Evolutionary conservation across 495 filamentous ascomycete genomes (phyloP).

Genomic region (Aspergillus sclerotioniger): DNA sequence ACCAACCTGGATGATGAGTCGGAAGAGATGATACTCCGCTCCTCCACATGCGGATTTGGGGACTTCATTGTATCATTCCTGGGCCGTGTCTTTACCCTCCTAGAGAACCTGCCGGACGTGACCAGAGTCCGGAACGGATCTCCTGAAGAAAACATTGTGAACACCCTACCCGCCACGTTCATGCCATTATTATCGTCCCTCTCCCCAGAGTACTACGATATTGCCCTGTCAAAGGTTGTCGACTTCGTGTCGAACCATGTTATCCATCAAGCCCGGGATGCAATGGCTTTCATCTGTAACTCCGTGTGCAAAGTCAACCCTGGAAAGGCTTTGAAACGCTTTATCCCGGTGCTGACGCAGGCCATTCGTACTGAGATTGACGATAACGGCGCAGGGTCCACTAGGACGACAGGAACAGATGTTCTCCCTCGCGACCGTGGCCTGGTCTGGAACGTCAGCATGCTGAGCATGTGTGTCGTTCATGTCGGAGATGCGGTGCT

Average conservation of each 20-base stretch:
- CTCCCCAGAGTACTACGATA: constrained; percentile 91
- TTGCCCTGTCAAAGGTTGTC: constrained; percentile 85
- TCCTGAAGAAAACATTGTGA: constrained; percentile 95
- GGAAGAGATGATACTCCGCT: constrained; percentile 88
- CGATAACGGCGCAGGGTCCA: constrained; percentile 94
- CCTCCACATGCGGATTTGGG: constrained; percentile 88
- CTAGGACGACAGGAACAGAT: constrained; percentile 87
- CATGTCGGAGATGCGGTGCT: constrained; percentile 90
- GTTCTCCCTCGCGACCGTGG: constrained; percentile 89
- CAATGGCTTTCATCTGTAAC: constrained; percentile 98
- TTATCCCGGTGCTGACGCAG: constrained; percentile 83
- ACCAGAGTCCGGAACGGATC: constrained; percentile 82
- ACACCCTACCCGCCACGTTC: constrained; percentile 88
- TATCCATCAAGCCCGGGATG: constrained; percentile 94
- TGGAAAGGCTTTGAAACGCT: constrained; percentile 82
- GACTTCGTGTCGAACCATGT: constrained; percentile 94
- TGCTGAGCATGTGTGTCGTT: constrained; percentile 97
- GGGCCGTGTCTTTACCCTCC: constrained; percentile 88
- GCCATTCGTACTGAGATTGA: constrained; percentile 96
- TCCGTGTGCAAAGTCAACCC: constrained; percentile 92
- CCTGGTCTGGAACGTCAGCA: constrained; percentile 94
- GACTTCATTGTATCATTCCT: constrained; percentile 89
- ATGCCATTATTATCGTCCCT: constrained; percentile 86
- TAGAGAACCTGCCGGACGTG: constrained; percentile 93
- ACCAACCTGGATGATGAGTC: constrained; percentile 78